Evolutionary conservation across 2,329 filamentous ascomycete genomes (phyloP), one percentile per base, ranked within the genome.

Genomic region (Thielaviopsis euricoi): DNA sequence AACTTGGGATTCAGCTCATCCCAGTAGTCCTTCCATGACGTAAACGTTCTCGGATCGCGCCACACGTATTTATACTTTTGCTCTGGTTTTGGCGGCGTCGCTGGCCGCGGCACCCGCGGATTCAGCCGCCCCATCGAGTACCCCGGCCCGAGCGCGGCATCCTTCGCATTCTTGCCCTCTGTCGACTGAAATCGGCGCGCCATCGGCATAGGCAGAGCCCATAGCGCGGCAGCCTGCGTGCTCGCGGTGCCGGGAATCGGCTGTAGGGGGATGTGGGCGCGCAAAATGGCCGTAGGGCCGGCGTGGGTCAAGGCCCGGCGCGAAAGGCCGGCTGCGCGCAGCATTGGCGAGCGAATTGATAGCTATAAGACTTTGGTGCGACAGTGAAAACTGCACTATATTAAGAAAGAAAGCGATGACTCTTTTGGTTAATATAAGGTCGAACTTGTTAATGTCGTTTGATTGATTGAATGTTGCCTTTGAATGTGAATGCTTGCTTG

Each of bases 1-100:
- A 52, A 58, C 26, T 58, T 58, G 40, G 57, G 57, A 40, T 58
- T 58, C n/a, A 58, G 26, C 43, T 49, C 57, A 19, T 53, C 57
- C 40, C 43, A 49, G 26, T 55, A 51, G 33, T 58, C 51, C 21
- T 54, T 49, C 51, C 51, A 54, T 3, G 52, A 55, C 6, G 53
- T 58, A 21, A 57, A 52, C 7, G 55, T 52, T 4, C 49, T 40
- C 22, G 53, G 29, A 22, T 58, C 40, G 4, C 57, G 40, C 57
- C 52, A 58, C 12, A 49, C 33, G 46, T 58, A 58, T 43, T 58
- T 58, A 52, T 58, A 46, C 56, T 50, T 55, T 26, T 37, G 50
- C 25, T 58, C 52, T 15, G 40, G 57, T 6, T 19, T 37, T 22
- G 51, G 37, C 26, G 40, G 37, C 19, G 51, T 33, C 10, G 40